Evolutionary conservation across 1,284 basidiomycete genomes (phyloP).

Genomic region (Marasmius tenuissimus): DNA sequence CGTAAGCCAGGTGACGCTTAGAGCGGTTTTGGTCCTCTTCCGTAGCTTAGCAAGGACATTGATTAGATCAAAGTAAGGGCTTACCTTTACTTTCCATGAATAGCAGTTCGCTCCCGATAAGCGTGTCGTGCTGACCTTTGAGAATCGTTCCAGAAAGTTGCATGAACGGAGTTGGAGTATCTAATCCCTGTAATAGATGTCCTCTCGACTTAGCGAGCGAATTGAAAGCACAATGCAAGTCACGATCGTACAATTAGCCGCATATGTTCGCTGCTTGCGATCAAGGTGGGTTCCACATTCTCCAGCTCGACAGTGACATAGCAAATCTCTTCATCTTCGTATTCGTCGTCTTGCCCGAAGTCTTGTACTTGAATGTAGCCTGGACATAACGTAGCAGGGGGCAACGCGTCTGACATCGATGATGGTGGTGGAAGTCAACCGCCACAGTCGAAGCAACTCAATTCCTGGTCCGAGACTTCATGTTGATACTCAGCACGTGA

Average conservation of each 20-base stretch:
- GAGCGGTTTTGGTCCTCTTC: slow-evolving; percentile 42
- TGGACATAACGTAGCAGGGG: slow-evolving; percentile 24
- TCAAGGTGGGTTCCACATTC: slow-evolving; percentile 66
- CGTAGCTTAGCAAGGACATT: background rate
- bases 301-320: slow-evolving; percentile 76
- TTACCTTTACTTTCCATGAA: slow-evolving; percentile 66
- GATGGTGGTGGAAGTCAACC: background rate
- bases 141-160: slow-evolving; percentile 74
- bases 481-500: background rate
- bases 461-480: too few species aligned
- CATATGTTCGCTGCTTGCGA: slow-evolving; percentile 61
- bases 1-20: slow-evolving; percentile 49
- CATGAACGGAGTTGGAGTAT: slow-evolving; percentile 71
- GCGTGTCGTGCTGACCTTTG: slow-evolving; percentile 60
- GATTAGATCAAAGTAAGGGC: background rate
- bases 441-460: background rate
- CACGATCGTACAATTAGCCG: slow-evolving; percentile 63
- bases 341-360: slow-evolving; percentile 61
- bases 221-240: background rate
- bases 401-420: background rate
- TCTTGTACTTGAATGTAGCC: slow-evolving; percentile 63
- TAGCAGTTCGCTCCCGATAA: slow-evolving; percentile 72
- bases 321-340: slow-evolving; percentile 58
- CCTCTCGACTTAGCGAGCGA: background rate
- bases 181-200: slow-evolving; percentile 54